A percentile compares a stretch with the other conserved stretches of the same genome.
phyloP scores from a whole-genome alignment of 768 basidiomycete genomes.

The Jaapia argillacea region DNA sequence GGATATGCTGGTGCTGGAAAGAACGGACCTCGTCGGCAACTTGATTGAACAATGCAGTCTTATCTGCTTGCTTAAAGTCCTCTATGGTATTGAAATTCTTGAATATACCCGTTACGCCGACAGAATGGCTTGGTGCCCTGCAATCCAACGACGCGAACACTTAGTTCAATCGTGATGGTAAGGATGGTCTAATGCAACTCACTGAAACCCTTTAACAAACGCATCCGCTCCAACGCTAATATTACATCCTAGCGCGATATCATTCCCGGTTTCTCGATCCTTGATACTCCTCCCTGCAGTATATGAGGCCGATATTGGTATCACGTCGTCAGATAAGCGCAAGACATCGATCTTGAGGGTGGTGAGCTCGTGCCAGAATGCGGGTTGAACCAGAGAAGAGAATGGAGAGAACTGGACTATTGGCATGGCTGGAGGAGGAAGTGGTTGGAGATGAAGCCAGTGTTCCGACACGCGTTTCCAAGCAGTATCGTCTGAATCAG shows the following conservation, averaged over 20 bases:
- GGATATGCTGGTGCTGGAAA: slow-evolving; percentile 1
- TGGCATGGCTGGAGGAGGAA: no score
- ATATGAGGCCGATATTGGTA: slow-evolving; percentile 60
- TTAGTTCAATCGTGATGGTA: background rate
- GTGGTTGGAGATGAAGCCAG: no score
- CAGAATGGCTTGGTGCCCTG: slow-evolving; percentile 39
- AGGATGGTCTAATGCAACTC: slow-evolving; percentile 8
- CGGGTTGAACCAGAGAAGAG: slow-evolving; percentile 77
- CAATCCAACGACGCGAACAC: background rate
- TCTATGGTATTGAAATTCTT: slow-evolving; percentile 98
- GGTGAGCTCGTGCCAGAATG: slow-evolving; percentile 90
- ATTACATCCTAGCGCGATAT: slow-evolving; percentile 64
- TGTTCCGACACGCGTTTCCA: no score
- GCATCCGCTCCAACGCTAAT: slow-evolving; percentile 56
- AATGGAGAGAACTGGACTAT: slow-evolving; percentile 88
- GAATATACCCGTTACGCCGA: slow-evolving; percentile 51
- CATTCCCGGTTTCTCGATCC: slow-evolving; percentile 69
- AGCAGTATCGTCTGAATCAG: no score
- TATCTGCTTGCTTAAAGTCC: slow-evolving; percentile 86
- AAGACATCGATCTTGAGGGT: slow-evolving; percentile 86
- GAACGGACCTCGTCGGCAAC: slow-evolving; percentile 53
- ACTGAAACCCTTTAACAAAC: slow-evolving; percentile 43
- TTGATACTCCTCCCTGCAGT: slow-evolving; percentile 57
- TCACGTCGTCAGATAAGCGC: slow-evolving; percentile 62
- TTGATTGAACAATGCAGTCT: slow-evolving; percentile 75